Evolutionary conservation across 768 basidiomycete genomes (phyloP), one percentile per base, ranked within the genome.

Genomic region (Lepiota brunneoincarnata): DNA sequence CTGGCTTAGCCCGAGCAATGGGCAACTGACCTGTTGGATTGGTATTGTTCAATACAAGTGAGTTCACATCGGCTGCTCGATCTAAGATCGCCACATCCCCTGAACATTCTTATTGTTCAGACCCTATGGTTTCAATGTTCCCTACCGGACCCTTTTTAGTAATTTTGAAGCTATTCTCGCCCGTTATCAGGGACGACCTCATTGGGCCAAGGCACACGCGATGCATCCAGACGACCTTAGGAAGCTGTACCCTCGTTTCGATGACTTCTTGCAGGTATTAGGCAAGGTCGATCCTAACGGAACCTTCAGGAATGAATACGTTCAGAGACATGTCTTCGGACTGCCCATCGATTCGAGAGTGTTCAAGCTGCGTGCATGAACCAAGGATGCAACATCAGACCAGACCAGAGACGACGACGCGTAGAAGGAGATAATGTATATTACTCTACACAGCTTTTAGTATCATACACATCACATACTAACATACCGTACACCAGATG

Each of bases 31-130:
- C 6, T 89, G 87, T 61, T 99, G 94, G 90, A 91, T 99, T 56
- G 97, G 97, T n/a, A 84, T 98, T 49, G 83, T 97, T n/a, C 92
- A 95, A 64, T 99, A 86, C 75, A 93, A 92, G 96, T 98, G 54
- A 63, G 90, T 71, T 6, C 17, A 7, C 50, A 23, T 40, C 40
- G 12, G 31, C n/a, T 38, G 38, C 26, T 40, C 38, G 23, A 23
- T 35, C 17, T 23, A 17, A 10, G 18, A 40, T 44, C 38, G 23
- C 51, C 49, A 44, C 56, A 17, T 21, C 34, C n/a, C 15, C 41
- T 53, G 40, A 51, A 48, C 38, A 35, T 34, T 56, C 24, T 35
- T 26, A 50, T 42, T 60, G 42, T 20, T n/a, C 57, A 96, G 94
- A 63, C 93, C 94, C 2, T 98, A 94, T 64, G 88, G 88, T 6